phyloP scores from a whole-genome alignment of 768 basidiomycete genomes.

The Suillus weaverae region DNA sequence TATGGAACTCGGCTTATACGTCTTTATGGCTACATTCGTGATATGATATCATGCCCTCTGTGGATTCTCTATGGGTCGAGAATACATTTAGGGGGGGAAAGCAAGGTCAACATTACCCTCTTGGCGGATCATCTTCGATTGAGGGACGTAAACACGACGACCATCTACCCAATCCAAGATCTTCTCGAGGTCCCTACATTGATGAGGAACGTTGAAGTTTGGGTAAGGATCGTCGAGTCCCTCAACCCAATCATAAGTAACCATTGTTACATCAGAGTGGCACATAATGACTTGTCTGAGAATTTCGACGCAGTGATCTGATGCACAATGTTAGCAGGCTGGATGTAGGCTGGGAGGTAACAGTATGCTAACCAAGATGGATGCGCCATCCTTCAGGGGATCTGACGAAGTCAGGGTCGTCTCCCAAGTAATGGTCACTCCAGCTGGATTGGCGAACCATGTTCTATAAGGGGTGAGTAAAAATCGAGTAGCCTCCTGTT shows the following conservation, averaged over 20 bases:
- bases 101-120: neutral
- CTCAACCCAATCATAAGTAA: constrained; percentile 13
- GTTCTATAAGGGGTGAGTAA: constrained; percentile 2
- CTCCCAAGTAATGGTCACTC: constrained; percentile 5
- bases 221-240: neutral
- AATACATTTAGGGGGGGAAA: neutral
- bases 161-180: neutral
- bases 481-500: neutral
- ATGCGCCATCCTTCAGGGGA: neutral
- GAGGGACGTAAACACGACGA: neutral
- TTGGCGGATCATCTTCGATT: neutral
- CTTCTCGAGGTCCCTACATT: neutral
- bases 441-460: constrained; percentile 12
- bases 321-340: neutral
- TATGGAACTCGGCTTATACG: neutral
- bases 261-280: constrained; percentile 9
- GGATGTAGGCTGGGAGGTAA: neutral
- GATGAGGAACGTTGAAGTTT: neutral
- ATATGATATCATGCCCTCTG: neutral
- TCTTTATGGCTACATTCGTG: neutral
- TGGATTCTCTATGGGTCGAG: neutral
- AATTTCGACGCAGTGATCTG: constrained; percentile 13
- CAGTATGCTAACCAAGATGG: constrained; percentile 10
- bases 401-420: constrained; percentile 2
- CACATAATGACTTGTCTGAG: constrained; percentile 15